Conservation (phyloP, 140 eudicot species). For the Cichorium intybus region DNA sequence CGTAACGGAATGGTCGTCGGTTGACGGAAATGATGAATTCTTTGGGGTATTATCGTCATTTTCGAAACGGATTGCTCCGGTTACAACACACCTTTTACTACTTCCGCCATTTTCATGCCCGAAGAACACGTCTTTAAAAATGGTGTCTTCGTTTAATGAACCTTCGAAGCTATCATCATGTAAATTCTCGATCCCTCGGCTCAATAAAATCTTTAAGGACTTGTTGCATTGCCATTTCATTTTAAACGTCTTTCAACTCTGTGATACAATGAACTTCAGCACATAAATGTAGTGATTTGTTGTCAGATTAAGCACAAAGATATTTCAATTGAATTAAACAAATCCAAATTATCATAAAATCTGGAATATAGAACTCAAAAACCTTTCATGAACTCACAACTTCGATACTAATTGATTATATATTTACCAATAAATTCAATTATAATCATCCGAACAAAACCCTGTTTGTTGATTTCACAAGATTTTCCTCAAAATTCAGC, state of each 20-base stretch:
- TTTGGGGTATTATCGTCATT: constrained; percentile 27
- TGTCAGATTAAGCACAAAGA: neutral
- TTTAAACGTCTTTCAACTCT: constrained; percentile 3
- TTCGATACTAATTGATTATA: neutral
- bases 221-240: constrained; percentile 21
- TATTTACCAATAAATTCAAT: neutral
- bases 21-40: constrained; percentile 35
- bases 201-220: constrained; percentile 34
- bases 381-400: neutral
- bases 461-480: neutral
- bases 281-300: neutral
- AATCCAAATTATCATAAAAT: neutral
- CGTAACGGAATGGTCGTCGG: constrained; percentile 55
- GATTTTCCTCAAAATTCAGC: neutral
- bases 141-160: constrained; percentile 49
- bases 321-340: neutral
- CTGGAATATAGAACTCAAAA: neutral
- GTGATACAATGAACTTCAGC: neutral
- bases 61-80: constrained; percentile 45
- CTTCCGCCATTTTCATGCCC: constrained; percentile 40
- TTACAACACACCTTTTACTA: constrained; percentile 47
- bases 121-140: constrained; percentile 57
- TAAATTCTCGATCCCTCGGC: constrained; percentile 40
- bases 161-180: constrained; percentile 74
- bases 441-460: neutral